A percentile compares a stretch with the other conserved stretches of the same genome.
Conservation (phyloP, 345 rosid species). For the Salix dunnii region DNA sequence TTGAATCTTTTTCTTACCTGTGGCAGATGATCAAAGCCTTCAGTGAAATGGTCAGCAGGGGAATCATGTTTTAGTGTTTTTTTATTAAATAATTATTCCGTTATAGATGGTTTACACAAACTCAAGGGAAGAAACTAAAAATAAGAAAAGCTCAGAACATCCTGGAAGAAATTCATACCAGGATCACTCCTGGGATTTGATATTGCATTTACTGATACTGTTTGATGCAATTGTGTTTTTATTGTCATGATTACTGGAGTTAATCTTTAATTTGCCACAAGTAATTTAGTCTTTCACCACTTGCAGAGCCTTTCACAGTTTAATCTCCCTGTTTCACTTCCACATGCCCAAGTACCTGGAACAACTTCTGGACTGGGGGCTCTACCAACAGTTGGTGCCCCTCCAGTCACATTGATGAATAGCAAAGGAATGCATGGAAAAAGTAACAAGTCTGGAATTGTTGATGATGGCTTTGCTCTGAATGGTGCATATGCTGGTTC, state of each 20-base stretch:
- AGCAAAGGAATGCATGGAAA: conserved; percentile 42
- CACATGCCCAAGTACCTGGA: conserved; percentile 66
- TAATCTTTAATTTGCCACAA: conserved; percentile 1
- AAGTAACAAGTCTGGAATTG: conserved; percentile 48
- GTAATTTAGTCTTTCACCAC: conserved; percentile 35
- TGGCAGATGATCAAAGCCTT: neutral
- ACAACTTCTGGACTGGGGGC: conserved; percentile 53
- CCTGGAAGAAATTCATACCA: neutral
- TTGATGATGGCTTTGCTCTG: conserved; percentile 52
- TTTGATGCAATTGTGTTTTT: neutral
- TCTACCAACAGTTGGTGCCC: conserved; percentile 45
- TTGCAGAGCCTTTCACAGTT: conserved; percentile 96
- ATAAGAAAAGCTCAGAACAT: too few species aligned
- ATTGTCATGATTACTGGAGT: neutral
- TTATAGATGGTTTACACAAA: neutral
- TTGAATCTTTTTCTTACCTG: neutral
- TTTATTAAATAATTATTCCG: neutral
- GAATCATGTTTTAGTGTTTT: neutral
- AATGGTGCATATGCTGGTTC: conserved; percentile 53
- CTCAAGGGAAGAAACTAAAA: neutral
- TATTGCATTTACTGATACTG: neutral
- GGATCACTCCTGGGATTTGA: neutral
- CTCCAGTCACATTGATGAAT: conserved; percentile 47
- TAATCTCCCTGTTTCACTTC: conserved; percentile 87
- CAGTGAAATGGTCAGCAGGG: neutral